These are phyloP conservation scores for Lachancea meyersii DNA, from an alignment of 805 yeast species.

Conservation along the genomic window DNA sequence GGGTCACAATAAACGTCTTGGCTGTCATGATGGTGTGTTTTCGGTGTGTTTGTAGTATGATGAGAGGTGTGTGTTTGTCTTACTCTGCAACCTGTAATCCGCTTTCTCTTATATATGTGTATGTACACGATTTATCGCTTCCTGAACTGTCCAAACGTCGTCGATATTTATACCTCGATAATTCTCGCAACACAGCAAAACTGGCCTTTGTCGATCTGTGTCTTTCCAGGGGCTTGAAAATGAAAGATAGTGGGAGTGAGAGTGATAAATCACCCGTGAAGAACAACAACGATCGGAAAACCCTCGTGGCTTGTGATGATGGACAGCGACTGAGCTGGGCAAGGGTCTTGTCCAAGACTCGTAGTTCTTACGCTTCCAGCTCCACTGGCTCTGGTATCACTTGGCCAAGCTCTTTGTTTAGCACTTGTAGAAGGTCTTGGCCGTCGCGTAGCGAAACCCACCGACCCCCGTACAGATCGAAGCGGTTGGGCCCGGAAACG, in stretches of 20 bases:
- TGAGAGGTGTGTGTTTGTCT: neutral
- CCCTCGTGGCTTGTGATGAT: neutral
- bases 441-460: conserved; percentile 81
- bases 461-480: conserved; percentile 62
- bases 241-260: too few species aligned
- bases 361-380: neutral
- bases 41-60: too few species aligned
- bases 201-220: neutral
- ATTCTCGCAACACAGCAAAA: neutral
- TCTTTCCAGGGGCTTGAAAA: neutral
- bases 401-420: conserved; percentile 44
- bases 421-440: conserved; percentile 39
- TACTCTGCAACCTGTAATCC: too few species aligned
- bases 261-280: too few species aligned
- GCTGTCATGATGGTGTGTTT: conserved; percentile 10
- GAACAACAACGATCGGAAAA: too few species aligned
- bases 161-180: neutral
- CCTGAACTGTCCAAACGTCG: too few species aligned
- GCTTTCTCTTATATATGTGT: neutral
- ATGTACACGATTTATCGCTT: neutral
- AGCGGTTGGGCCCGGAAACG: conserved; percentile 83
- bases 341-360: neutral
- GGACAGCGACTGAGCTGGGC: too few species aligned
- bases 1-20: conserved; percentile 35
- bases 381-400: conserved; percentile 25